Percentiles rank a stretch among this genome's conserved stretches.
phyloP scores from a whole-genome alignment of 2,329 filamentous ascomycete genomes.

The Fusarium sp. region DNA sequence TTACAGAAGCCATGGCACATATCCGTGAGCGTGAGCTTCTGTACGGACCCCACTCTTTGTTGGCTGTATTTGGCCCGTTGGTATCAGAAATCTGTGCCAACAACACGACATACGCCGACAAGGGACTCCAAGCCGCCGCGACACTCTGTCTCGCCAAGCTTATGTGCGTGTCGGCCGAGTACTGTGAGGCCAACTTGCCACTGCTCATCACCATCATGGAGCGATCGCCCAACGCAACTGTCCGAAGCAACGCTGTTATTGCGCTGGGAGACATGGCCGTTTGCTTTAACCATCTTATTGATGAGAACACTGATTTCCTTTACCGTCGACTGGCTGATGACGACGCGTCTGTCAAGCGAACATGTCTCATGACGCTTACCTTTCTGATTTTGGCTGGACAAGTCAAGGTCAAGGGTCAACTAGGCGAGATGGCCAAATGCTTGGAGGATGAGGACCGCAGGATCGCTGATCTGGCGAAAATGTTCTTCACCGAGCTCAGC shows the following conservation, averaged over 20 bases:
- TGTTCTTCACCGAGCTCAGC: constrained; percentile 98
- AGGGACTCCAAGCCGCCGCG: constrained; percentile 90
- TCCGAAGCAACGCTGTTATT: constrained; percentile 95
- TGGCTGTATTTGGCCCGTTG: constrained; percentile 91
- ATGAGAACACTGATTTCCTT: constrained; percentile 98
- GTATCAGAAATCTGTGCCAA: constrained; percentile 95
- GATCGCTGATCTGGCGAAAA: constrained; percentile 91
- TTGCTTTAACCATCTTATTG: constrained; percentile 98
- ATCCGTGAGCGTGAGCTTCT: constrained; percentile 87
- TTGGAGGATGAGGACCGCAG: constrained; percentile 95
- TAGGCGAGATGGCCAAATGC: constrained; percentile 99
- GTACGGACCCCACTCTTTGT: constrained; percentile 83
- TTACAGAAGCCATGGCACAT: constrained; percentile 86
- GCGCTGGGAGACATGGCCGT: constrained; percentile 99
- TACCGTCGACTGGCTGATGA: constrained; percentile 92
- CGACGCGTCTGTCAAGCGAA: constrained; percentile 92
- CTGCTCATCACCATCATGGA: constrained; percentile 98
- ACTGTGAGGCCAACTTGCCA: constrained; percentile 92
- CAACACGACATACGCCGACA: constrained; percentile 91
- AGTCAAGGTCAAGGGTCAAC: constrained; percentile 98
- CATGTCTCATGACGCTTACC: constrained; percentile 97
- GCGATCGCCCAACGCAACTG: constrained; percentile 89
- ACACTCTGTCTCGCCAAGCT: constrained; percentile 96
- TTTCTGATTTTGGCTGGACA: constrained; percentile 97
- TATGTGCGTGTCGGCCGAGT: constrained; percentile 98